Percentiles rank a stretch among this genome's conserved stretches.
Conservation (phyloP, 306 rosid genomes). For the Trichosanthes cucumerina region DNA sequence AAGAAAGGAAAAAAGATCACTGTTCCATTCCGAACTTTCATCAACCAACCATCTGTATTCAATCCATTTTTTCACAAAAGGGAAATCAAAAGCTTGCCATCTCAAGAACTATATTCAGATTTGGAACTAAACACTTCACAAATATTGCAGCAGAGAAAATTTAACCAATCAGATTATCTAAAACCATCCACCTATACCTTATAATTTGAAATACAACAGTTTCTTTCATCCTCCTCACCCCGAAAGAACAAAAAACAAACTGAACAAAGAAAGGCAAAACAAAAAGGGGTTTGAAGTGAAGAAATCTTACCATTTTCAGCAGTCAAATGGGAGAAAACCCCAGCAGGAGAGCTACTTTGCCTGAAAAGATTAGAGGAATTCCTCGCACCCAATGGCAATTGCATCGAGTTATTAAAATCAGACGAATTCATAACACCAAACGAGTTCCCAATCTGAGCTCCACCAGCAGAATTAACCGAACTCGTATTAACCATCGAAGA, state of each 20-base stretch:
- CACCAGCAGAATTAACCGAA: not conserved
- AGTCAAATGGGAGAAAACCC: slow-evolving; percentile 32
- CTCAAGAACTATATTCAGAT: not conserved
- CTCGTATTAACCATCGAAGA: slow-evolving; percentile 5
- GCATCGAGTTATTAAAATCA: slow-evolving; percentile 19
- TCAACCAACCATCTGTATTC: not conserved
- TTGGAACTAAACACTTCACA: not conserved
- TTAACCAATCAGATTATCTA: not conserved
- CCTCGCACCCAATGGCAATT: slow-evolving; percentile 22
- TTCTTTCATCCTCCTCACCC: not conserved
- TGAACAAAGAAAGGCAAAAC: not conserved
- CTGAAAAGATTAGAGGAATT: slow-evolving; percentile 41
- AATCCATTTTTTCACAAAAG: not conserved
- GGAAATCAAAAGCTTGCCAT: not conserved
- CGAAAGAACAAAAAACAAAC: not conserved
- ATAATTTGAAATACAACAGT: not conserved
- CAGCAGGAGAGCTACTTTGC: slow-evolving; percentile 67
- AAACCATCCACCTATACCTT: not conserved
- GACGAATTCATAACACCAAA: slow-evolving; percentile 25
- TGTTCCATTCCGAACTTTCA: not conserved
- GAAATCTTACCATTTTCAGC: slow-evolving; percentile 42
- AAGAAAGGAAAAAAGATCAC: not conserved
- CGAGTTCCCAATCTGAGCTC: slow-evolving; percentile 29
- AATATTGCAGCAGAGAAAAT: not conserved
- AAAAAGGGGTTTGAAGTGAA: not conserved